Evolutionary conservation across 1,284 basidiomycete species (phyloP), one percentile per base, ranked within the genome.

Genomic region (Pseudozyma hubeiensis): DNA sequence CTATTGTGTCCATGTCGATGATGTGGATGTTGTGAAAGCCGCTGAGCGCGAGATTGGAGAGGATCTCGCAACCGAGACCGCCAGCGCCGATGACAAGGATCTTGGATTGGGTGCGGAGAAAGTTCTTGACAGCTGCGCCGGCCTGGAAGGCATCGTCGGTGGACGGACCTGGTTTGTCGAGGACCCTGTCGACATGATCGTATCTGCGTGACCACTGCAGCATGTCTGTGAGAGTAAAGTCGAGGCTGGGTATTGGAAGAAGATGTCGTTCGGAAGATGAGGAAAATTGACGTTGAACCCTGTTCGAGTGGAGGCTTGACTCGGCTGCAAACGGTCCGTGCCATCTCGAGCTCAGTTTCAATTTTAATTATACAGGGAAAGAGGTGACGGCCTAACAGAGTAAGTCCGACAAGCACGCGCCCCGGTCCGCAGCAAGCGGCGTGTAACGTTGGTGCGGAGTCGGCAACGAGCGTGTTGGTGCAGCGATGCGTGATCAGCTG

Each of bases 1-100:
- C 97, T 84, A 99, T 99, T 5, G 96, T 98, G 87, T 99, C 97
- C 96, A 99, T 99, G 87, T 99, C 97, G 84, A 99, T 99, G 76
- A 99, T 94, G 87, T 99, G 93, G 70, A 99, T 97, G 82, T 99
- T 92, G 84, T 91, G 92, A 89, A 99, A 99, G 19, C 97, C 97
- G 54, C 93, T 91, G 7, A 81, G 63, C 1, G 80, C 77, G 29
- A 76, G 53, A 34, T 84, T 84, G 53, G 77, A 67, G n/a, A 84
- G 75, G 50, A 84, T 82, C 56, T 84, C 82, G 65, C 82, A 83
- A 11, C 82, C 82, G 4, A 84, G 75, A 4, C 82, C 82, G 17
- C 82, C 82, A 1, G 77, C 78, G 17, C 79, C 97, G 77, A 99
- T 98, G 72, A 99, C 96, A 48, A 99, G 89, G 76, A 98, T 91